Evolutionary conservation across 2,329 filamentous ascomycete genomes (phyloP), one percentile per base, ranked within the genome.

Genomic region (Epichloe sibirici): DNA sequence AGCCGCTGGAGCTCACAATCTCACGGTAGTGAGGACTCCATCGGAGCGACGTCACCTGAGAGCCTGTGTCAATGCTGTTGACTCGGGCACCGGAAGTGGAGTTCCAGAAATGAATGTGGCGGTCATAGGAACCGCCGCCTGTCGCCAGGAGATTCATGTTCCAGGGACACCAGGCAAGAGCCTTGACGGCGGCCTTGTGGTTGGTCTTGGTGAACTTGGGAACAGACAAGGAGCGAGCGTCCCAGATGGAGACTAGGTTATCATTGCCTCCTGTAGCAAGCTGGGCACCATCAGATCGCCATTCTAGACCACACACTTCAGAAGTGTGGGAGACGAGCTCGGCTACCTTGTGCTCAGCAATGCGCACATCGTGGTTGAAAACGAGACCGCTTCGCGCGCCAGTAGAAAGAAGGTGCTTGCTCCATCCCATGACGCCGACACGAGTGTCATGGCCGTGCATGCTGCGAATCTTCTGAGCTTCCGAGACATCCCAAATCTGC

Each of bases 61-160:
- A 95, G 56, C 93, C 93, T 42, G 93, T 97, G 69, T 97, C 90
- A 70, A 98, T 97, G 79, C 89, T 95, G 83, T 98, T 98, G 74
- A 95, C 90, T 62, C 93, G 88, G 51, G 93, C 91, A 56, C 93
- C 93, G 4, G 91, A 95, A 23, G 93, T 97, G 46, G 90, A 94
- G 79, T 98, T 98, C 93, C 93, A 98, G 81, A 98, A 98, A 77
- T 98, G 93, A 70, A 98, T 98, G 73, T 96, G 88, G 61, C 90
- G 87, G 69, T 98, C 93, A 70, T 96, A 94, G 44, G 89, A 94
- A 61, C 93, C 93, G 65, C 93, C 93, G 53, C 93, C 93, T 44
- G 93, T 97, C 53, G 93, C 93, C 47, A 98, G 85, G 48, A 97
- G 83, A 77, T 96, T 97, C 71, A 88, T 83, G 74, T 95, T 93